These are phyloP conservation scores for Pseudopithomyces maydicus DNA, from an alignment of 2,329 filamentous ascomycete genomes.

Conservation along the genomic window DNA sequence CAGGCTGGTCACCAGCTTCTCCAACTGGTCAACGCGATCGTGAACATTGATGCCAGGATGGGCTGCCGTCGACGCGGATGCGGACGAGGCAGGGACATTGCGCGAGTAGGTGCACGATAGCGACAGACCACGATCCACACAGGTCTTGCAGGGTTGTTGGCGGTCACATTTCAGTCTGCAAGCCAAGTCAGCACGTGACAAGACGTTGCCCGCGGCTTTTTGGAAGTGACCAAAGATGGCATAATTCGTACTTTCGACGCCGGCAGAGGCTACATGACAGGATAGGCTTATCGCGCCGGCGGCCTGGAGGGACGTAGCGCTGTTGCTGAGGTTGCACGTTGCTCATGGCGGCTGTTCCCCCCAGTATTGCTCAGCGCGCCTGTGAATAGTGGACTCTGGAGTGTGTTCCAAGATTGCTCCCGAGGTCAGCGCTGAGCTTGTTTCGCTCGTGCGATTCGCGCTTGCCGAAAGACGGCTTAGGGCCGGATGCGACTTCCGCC, in stretches of 20 bases:
- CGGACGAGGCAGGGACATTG: conserved; percentile 18
- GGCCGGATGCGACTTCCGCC: not conserved
- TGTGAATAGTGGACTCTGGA: not conserved
- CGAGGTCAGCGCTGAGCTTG: not conserved
- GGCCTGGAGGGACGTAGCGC: conserved; percentile 31
- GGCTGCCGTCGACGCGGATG: conserved; percentile 21
- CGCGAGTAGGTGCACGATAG: conserved; percentile 40
- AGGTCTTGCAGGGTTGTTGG: conserved; percentile 43
- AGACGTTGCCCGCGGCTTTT: not conserved
- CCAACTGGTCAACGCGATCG: conserved; percentile 43
- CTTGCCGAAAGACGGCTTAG: not conserved
- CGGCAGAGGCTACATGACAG: conserved; percentile 33
- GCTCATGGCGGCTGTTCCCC: conserved; percentile 20
- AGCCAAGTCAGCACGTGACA: conserved; percentile 17
- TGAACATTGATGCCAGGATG: conserved; percentile 38
- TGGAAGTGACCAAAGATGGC: not conserved
- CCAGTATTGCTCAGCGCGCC: not conserved
- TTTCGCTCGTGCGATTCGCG: not conserved
- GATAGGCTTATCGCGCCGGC: conserved; percentile 38
- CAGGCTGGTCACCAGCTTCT: conserved; percentile 41
- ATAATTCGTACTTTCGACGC: conserved; percentile 17
- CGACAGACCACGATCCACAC: conserved; percentile 42
- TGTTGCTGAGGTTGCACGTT: conserved; percentile 20
- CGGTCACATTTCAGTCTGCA: conserved; percentile 42
- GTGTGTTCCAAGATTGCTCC: not conserved